Percentiles rank a stretch among this genome's conserved stretches.
Conservation (phyloP, 169 alveolate species). For the Plasmodium gaboni region DNA sequence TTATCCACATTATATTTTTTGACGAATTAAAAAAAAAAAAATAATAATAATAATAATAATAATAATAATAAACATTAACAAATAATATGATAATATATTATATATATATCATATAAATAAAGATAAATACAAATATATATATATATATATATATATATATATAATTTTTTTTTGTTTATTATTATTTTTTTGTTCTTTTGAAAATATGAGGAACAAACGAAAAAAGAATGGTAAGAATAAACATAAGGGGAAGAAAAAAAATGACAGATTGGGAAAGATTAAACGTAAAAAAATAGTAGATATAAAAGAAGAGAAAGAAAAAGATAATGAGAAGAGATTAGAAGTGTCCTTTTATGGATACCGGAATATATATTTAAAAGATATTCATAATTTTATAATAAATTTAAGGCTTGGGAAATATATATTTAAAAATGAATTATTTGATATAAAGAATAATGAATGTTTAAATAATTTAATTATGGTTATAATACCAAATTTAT, state of each 20-base stretch:
- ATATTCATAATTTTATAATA: conserved; percentile 58
- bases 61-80: too few relatives aligned
- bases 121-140: neutral
- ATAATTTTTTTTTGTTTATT: neutral
- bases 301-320: neutral
- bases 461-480: conserved; percentile 48
- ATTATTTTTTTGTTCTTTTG: neutral
- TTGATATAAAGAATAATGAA: conserved; percentile 47
- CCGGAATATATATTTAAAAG: conserved; percentile 45
- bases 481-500: conserved; percentile 34
- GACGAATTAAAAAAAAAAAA: too few relatives aligned
- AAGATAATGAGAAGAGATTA: conserved; percentile 4
- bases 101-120: neutral
- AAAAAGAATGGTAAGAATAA: conserved; percentile 7
- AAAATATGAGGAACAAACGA: conserved; percentile 23
- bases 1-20: too few relatives aligned
- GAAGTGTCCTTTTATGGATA: conserved; percentile 34
- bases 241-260: neutral
- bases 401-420: conserved; percentile 30
- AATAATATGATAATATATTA: too few relatives aligned
- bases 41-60: too few relatives aligned
- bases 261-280: neutral
- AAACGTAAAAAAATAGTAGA: conserved; percentile 15
- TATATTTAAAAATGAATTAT: conserved; percentile 31
- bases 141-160: too few relatives aligned